A percentile compares a stretch with the other conserved stretches of the same genome.
Evolutionary conservation across 768 basidiomycete genomes (phyloP).

Genomic region (Obba rivulosa): DNA sequence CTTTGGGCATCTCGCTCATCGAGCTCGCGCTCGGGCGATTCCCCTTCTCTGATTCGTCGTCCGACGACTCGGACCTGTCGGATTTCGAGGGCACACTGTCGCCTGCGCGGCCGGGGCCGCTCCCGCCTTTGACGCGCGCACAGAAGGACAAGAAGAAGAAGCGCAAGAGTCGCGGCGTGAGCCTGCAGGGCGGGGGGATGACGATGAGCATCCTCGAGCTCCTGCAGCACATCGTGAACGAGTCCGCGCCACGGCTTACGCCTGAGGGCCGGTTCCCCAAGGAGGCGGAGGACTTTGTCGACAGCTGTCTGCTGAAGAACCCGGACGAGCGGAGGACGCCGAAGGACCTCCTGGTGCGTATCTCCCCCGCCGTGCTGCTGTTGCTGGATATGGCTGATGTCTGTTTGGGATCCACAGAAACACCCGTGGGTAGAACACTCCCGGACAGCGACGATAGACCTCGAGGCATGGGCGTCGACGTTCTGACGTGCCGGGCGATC

Average conservation of each 20-base stretch:
- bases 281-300: conserved; percentile 80
- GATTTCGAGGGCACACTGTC: conserved; percentile 80
- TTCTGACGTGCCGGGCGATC: conserved; percentile 34
- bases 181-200: conserved; percentile 90
- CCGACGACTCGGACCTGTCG: conserved; percentile 71
- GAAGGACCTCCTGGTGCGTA: conserved; percentile 76
- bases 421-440: conserved; percentile 71
- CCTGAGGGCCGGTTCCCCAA: conserved; percentile 67
- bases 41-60: conserved; percentile 84
- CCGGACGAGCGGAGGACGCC: conserved; percentile 79
- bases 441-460: conserved; percentile 54
- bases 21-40: conserved; percentile 96
- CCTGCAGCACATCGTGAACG: conserved; percentile 97
- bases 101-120: conserved; percentile 53
- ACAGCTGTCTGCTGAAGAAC: conserved; percentile 88
- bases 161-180: conserved; percentile 88
- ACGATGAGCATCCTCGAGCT: conserved; percentile 98
- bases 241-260: conserved; percentile 86
- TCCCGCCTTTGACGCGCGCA: conserved; percentile 29
- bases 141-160: conserved; percentile 66
- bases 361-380: conserved; percentile 1
- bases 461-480: conserved; percentile 77
- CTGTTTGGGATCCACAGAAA: conserved; percentile 38
- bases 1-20: conserved; percentile 92
- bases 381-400: conserved; percentile 1